These are phyloP conservation scores for Verticillium nonalfalfae DNA, from an alignment of 2,329 filamentous ascomycete genomes.

Conservation along the genomic window DNA sequence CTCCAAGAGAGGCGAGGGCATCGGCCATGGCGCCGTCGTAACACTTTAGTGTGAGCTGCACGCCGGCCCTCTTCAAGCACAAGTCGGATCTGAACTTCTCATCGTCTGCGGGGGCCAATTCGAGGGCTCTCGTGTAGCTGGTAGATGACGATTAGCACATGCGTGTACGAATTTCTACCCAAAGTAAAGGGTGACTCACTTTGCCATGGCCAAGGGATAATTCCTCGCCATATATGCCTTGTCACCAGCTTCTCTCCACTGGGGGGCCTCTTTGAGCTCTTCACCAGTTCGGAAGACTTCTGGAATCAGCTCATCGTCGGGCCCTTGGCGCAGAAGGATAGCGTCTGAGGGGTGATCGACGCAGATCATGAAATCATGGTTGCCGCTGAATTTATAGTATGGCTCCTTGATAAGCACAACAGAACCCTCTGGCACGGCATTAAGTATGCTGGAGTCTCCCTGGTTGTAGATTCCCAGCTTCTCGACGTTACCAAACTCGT, in stretches of 20 bases:
- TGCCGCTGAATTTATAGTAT: slow-evolving; percentile 24
- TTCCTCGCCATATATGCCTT: slow-evolving; percentile 19
- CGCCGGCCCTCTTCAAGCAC: slow-evolving; percentile 22
- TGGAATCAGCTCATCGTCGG: slow-evolving; percentile 22
- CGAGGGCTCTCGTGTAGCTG: slow-evolving; percentile 26
- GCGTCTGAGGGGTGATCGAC: slow-evolving; percentile 28
- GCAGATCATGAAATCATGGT: slow-evolving; percentile 23
- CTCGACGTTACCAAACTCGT: slow-evolving; percentile 26
- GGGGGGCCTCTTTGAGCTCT: slow-evolving; percentile 10
- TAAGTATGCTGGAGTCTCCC: slow-evolving; percentile 21
- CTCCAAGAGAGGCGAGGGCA: slow-evolving; percentile 19
- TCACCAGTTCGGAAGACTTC: slow-evolving; percentile 15
- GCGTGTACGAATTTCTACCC: background rate
- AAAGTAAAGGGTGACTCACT: slow-evolving; percentile 13
- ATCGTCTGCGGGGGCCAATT: slow-evolving; percentile 12
- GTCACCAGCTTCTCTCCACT: slow-evolving; percentile 13
- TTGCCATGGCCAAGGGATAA: slow-evolving; percentile 23
- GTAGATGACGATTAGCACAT: background rate
- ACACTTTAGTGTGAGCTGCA: slow-evolving; percentile 22
- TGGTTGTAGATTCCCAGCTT: slow-evolving; percentile 32
- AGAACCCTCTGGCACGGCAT: slow-evolving; percentile 21
- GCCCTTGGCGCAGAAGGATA: slow-evolving; percentile 17
- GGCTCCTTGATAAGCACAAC: slow-evolving; percentile 28
- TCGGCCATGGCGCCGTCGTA: slow-evolving; percentile 25
- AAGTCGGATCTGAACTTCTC: slow-evolving; percentile 14